Conservation (phyloP, 805 yeast genomes). For the Monosporozyma siamensis region DNA sequence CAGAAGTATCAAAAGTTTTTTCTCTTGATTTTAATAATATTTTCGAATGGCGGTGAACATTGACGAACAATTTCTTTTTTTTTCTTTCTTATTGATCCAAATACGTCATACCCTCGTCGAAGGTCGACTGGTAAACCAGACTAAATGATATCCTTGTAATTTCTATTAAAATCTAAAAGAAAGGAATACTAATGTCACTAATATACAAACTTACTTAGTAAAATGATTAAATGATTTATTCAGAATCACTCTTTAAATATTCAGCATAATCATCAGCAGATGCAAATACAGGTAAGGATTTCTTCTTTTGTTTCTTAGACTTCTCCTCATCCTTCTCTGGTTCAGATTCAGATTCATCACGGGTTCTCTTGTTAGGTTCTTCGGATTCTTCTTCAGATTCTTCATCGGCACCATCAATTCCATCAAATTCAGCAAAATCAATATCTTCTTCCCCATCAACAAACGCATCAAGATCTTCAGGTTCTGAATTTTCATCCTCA, state of each 20-base stretch:
- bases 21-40: too few relatives aligned
- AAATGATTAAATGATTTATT: slow-evolving; percentile 22
- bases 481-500: slow-evolving; percentile 25
- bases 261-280: slow-evolving; percentile 80
- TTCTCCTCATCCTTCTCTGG: slow-evolving; percentile 23
- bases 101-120: too few relatives aligned
- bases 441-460: slow-evolving; percentile 30
- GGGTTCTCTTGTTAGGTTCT: slow-evolving; percentile 18
- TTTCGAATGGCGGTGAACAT: too few relatives aligned
- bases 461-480: slow-evolving; percentile 17
- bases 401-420: slow-evolving; percentile 30
- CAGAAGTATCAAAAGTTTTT: too few relatives aligned
- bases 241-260: slow-evolving; percentile 58
- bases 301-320: slow-evolving; percentile 31
- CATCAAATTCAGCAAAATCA: slow-evolving; percentile 8
- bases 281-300: slow-evolving; percentile 74
- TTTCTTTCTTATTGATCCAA: too few relatives aligned
- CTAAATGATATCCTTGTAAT: neutral
- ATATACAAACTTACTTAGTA: neutral
- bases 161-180: neutral
- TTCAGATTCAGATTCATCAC: slow-evolving; percentile 13
- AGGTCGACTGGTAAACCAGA: too few relatives aligned
- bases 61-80: too few relatives aligned
- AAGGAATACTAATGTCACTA: neutral
- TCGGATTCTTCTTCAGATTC: slow-evolving; percentile 32